Percentiles rank a stretch among this genome's conserved stretches.
These are phyloP conservation scores for Trematosphaeria pertusa DNA, from an alignment of 2,329 filamentous ascomycete genomes.

Conservation along the genomic window DNA sequence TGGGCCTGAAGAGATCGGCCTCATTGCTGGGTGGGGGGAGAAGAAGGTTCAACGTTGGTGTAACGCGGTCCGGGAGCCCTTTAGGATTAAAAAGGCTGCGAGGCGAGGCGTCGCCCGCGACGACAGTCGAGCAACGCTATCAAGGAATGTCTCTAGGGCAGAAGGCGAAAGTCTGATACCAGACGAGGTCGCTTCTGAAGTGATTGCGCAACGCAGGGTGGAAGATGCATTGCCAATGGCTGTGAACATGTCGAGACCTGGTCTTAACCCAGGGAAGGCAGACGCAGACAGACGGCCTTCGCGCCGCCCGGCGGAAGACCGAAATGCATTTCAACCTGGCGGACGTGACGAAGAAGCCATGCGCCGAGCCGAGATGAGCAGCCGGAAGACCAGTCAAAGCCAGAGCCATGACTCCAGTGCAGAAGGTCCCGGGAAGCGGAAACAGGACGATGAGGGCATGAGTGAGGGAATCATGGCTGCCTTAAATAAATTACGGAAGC, in stretches of 20 bases:
- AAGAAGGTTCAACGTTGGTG: slow-evolving; percentile 92
- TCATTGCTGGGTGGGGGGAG: slow-evolving; percentile 93
- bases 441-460: slow-evolving; percentile 53
- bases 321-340: slow-evolving; percentile 32
- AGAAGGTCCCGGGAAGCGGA: slow-evolving; percentile 40
- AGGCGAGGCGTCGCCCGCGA: slow-evolving; percentile 57
- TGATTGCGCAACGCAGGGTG: slow-evolving; percentile 36
- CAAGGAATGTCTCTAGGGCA: slow-evolving; percentile 33
- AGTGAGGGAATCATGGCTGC: slow-evolving; percentile 67
- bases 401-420: slow-evolving; percentile 11
- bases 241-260: slow-evolving; percentile 27
- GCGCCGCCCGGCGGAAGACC: slow-evolving; percentile 43
- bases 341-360: slow-evolving; percentile 59
- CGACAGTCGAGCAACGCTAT: slow-evolving; percentile 30
- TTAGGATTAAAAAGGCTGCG: slow-evolving; percentile 75
- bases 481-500: slow-evolving; percentile 60
- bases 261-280: slow-evolving; percentile 18
- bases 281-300: slow-evolving; percentile 48
- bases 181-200: slow-evolving; percentile 20
- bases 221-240: slow-evolving; percentile 41
- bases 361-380: slow-evolving; percentile 30
- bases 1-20: slow-evolving; percentile 79
- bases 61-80: slow-evolving; percentile 81
- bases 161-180: slow-evolving; percentile 27
- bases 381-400: slow-evolving; percentile 29